Evolutionary conservation across 2,329 filamentous ascomycete species (phyloP), one percentile per base, ranked within the genome.

Genomic region (Fusarium sp.): DNA sequence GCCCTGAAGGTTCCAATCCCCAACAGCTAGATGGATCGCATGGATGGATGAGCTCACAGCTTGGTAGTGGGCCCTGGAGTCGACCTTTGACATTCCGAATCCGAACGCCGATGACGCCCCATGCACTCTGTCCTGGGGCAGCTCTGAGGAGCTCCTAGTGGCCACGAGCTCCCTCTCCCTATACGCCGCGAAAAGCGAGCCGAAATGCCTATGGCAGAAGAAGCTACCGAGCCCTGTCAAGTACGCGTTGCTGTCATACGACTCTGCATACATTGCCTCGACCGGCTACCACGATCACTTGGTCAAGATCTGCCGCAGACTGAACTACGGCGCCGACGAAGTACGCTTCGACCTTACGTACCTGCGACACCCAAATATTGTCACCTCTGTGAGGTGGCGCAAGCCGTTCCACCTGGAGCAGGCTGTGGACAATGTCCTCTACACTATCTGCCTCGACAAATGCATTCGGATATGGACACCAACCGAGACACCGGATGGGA

Each of bases 301-400:
- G 22, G 91, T 97, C 75, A 98, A 99, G 84, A 90, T 98, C 77
- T 99, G 97, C 97, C 91, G 95, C 73, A 90, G 96, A 63, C 86
- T 97, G 27, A 93, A 93, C 10, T 98, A 96, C 80, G 95, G 95
- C 16, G 89, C 91, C 1, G 92, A 95, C 67, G 93, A 97, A 76
- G 93, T 95, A 42, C 89, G 93, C 66, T 98, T 98, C 82, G 96
- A 98, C 78, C 92, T 97, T 78, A 92, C 92, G 31, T 98, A 98
- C 82, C 90, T 99, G 2, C 88, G 91, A n/a, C 97, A 99, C 81
- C 94, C 95, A 1, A 88, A 90, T 29, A 84, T 92, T 1, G 91
- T 99, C n/a, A 96, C 94, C 4, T 91, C 90, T 69, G 84, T 98
- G 69, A 92, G 96, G 80, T 99, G 97, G 97, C 92, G 94, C 56